Conservation (phyloP, 2,329 filamentous ascomycete species). For the Alternaria gaisen region DNA sequence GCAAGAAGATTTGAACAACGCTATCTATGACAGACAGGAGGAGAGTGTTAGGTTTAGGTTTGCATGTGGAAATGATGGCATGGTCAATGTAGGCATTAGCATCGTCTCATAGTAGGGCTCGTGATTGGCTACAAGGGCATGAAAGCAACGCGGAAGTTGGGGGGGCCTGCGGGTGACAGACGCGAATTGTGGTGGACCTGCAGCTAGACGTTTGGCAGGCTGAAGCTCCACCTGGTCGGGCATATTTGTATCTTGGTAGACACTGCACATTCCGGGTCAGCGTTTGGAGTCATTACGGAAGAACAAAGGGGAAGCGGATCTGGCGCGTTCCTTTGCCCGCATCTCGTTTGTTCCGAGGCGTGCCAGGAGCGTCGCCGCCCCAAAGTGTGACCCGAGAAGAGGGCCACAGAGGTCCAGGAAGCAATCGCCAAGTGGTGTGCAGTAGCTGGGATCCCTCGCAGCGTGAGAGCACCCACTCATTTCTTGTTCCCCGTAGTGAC, state of each 20-base stretch:
- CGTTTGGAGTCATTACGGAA: not conserved
- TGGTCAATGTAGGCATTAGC: slow-evolving; percentile 5
- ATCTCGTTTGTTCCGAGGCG: not conserved
- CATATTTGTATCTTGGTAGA: not conserved
- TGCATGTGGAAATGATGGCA: slow-evolving; percentile 13
- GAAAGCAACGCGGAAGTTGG: slow-evolving; percentile 6
- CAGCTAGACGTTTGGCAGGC: slow-evolving; percentile 14
- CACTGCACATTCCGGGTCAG: not conserved
- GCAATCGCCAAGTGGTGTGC: slow-evolving; percentile 12
- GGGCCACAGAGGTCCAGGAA: not conserved
- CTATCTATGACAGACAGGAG: not conserved
- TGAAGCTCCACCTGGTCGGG: not conserved
- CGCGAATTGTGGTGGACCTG: slow-evolving; percentile 12
- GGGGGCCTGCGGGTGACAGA: slow-evolving; percentile 6
- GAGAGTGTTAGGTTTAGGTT: slow-evolving; percentile 3
- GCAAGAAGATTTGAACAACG: not conserved
- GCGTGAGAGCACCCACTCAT: slow-evolving; percentile 15
- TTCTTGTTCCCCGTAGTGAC: slow-evolving; percentile 13
- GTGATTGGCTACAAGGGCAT: slow-evolving; percentile 11
- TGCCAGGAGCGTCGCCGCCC: slow-evolving; percentile 1
- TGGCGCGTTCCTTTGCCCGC: not conserved
- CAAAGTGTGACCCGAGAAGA: slow-evolving; percentile 2
- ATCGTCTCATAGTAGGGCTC: not conserved
- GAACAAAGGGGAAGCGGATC: not conserved
- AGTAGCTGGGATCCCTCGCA: slow-evolving; percentile 16